These are phyloP conservation scores for Paraphoma chrysanthemicola DNA, from an alignment of 2,329 filamentous ascomycete species.

Conservation along the genomic window DNA sequence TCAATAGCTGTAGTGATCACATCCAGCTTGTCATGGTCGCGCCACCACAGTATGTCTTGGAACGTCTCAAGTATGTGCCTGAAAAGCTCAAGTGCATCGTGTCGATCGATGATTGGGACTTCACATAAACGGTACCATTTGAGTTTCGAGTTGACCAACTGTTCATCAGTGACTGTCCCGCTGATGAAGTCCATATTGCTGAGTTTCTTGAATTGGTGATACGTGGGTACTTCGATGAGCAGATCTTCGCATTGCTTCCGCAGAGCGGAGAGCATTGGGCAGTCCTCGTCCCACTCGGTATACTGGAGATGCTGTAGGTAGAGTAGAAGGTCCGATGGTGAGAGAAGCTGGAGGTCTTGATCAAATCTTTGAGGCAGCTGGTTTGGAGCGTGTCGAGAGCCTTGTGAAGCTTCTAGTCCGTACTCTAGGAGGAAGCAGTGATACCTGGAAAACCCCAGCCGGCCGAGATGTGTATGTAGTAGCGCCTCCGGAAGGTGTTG, in stretches of 20 bases:
- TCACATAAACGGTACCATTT: constrained; percentile 46
- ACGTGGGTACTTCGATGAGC: constrained; percentile 46
- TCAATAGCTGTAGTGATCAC: constrained; percentile 37
- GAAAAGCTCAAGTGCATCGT: constrained; percentile 38
- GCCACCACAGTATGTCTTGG: constrained; percentile 35
- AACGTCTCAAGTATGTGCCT: constrained; percentile 39
- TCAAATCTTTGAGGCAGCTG: constrained; percentile 34
- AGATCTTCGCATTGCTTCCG: constrained; percentile 39
- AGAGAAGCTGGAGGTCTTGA: constrained; percentile 43
- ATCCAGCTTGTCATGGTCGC: constrained; percentile 38
- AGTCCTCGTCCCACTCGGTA: constrained; percentile 40
- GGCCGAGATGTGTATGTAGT: constrained; percentile 45
- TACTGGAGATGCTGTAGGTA: constrained; percentile 44
- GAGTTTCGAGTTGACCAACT: constrained; percentile 39
- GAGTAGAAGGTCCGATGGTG: constrained; percentile 41
- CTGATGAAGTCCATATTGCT: constrained; percentile 46
- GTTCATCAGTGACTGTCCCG: constrained; percentile 33
- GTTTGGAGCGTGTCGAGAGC: constrained; percentile 9
- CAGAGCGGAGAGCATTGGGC: constrained; percentile 35
- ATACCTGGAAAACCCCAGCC: constrained; percentile 41
- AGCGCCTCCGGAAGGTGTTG: constrained; percentile 37
- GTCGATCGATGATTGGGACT: constrained; percentile 28
- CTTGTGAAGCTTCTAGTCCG: constrained; percentile 24
- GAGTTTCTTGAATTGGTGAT: constrained; percentile 43
- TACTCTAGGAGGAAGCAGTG: constrained; percentile 45